Evolutionary conservation across 2,329 filamentous ascomycete genomes (phyloP).

Genomic region (Colletotrichum cuscutae): DNA sequence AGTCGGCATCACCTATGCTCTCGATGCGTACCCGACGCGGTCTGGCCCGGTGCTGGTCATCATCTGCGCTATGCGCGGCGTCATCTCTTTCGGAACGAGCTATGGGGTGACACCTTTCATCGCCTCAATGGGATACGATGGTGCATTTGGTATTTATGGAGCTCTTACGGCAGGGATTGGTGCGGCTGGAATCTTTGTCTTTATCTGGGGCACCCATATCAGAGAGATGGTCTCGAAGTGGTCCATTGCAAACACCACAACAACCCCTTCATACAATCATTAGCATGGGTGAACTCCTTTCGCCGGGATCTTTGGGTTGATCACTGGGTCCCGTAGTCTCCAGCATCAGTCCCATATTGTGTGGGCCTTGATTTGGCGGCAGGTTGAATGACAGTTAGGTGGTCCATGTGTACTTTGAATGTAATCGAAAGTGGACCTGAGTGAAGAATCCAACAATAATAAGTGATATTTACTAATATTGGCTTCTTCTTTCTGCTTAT

Average conservation of each 20-base stretch:
- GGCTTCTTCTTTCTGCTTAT: too few relatives aligned
- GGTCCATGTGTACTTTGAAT: too few relatives aligned
- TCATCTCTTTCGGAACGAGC: constrained; percentile 54
- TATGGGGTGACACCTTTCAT: constrained; percentile 44
- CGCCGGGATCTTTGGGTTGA: too few relatives aligned
- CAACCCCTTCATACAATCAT: constrained; percentile 16
- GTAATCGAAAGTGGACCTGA: too few relatives aligned
- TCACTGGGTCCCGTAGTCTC: too few relatives aligned
- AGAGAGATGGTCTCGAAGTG: constrained; percentile 15
- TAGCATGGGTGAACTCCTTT: not conserved
- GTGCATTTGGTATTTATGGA: constrained; percentile 45
- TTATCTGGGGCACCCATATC: constrained; percentile 47
- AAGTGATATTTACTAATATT: too few relatives aligned
- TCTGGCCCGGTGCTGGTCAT: constrained; percentile 55
- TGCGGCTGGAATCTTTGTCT: constrained; percentile 42
- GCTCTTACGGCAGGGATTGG: constrained; percentile 44
- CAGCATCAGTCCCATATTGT: too few relatives aligned
- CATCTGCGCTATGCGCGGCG: constrained; percentile 56
- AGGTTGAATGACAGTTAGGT: too few relatives aligned
- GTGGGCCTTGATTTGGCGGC: too few relatives aligned
- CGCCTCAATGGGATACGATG: constrained; percentile 43
- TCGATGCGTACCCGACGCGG: constrained; percentile 55
- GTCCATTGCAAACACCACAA: not conserved
- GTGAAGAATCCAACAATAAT: too few relatives aligned
- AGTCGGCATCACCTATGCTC: constrained; percentile 53